Evolutionary conservation across 2,329 filamentous ascomycete species (phyloP).

Genomic region (Arthrobotrys iridis): DNA sequence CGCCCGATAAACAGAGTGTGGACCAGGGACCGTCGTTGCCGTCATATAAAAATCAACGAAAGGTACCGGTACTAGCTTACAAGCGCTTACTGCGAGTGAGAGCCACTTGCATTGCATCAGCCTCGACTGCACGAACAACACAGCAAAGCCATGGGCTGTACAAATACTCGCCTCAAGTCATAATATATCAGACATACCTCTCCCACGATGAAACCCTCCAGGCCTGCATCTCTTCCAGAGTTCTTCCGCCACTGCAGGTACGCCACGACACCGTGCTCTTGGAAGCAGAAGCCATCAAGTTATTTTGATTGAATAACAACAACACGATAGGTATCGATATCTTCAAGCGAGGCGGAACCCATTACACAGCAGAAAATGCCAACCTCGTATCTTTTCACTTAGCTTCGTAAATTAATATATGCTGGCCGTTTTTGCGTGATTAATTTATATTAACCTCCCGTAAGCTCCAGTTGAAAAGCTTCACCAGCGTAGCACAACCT

Average conservation of each 20-base stretch:
- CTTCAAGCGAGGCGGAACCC: not conserved
- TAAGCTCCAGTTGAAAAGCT: not conserved
- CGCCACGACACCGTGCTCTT: constrained; percentile 15
- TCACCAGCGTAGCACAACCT: constrained; percentile 2
- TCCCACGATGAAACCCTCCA: not conserved
- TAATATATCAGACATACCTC: constrained; percentile 9
- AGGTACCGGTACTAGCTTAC: constrained; percentile 27
- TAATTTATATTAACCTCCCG: constrained; percentile 20
- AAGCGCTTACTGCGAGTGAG: constrained; percentile 7
- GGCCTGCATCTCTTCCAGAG: not conserved
- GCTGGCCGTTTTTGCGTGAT: constrained; percentile 25
- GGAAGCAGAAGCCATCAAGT: not conserved
- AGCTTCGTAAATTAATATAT: constrained; percentile 10
- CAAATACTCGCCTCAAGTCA: constrained; percentile 6
- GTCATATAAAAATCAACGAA: not conserved
- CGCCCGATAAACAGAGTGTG: not conserved
- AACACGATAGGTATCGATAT: not conserved
- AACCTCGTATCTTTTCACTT: constrained; percentile 5
- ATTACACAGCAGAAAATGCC: not conserved
- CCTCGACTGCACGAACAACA: constrained; percentile 51
- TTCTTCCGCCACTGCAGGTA: constrained; percentile 12
- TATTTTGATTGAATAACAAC: not conserved
- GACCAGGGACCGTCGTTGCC: not conserved
- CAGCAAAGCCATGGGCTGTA: constrained; percentile 16
- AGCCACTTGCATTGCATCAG: constrained; percentile 21